Evolutionary conservation across 345 rosid genomes (phyloP).

Genomic region (Chamaenerion angustifolium): DNA sequence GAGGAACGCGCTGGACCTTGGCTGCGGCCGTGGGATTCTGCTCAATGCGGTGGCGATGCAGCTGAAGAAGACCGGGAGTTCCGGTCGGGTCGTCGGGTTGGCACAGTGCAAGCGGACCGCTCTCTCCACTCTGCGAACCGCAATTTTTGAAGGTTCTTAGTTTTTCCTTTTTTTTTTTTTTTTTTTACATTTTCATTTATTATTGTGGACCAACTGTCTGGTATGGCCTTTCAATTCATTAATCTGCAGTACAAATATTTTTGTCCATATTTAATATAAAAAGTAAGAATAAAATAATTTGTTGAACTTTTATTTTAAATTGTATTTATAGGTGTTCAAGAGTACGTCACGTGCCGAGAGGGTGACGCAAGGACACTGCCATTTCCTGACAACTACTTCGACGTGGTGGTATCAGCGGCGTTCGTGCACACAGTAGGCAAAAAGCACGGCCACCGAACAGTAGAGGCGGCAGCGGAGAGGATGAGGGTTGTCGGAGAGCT

Average conservation of each 20-base stretch:
- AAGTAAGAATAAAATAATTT: too few species aligned
- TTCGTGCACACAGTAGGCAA: constrained; percentile 63
- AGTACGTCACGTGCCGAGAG: constrained; percentile 87
- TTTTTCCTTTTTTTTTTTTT: not conserved
- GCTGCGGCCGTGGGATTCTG: constrained; percentile 88
- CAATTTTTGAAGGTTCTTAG: constrained; percentile 61
- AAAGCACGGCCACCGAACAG: constrained; percentile 75
- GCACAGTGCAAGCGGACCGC: constrained; percentile 68
- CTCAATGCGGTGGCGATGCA: constrained; percentile 87
- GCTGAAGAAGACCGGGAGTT: constrained; percentile 86
- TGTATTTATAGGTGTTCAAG: constrained; percentile 57
- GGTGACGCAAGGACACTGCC: constrained; percentile 82
- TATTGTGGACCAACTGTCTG: too few species aligned
- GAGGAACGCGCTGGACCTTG: constrained; percentile 76
- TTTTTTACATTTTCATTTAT: too few species aligned
- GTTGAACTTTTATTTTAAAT: too few species aligned
- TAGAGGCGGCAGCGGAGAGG: constrained; percentile 94
- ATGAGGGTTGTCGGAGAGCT: constrained; percentile 71
- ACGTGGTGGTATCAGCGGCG: constrained; percentile 83
- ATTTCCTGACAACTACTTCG: constrained; percentile 71
- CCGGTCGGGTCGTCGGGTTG: constrained; percentile 90
- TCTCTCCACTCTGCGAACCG: constrained; percentile 80
- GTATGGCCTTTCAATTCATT: too few species aligned
- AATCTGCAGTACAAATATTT: too few species aligned
- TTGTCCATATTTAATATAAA: too few species aligned